A percentile compares a stretch with the other conserved stretches of the same genome.
Conservation (phyloP, 2,329 filamentous ascomycete species). For the Trichoderma oligosporum region DNA sequence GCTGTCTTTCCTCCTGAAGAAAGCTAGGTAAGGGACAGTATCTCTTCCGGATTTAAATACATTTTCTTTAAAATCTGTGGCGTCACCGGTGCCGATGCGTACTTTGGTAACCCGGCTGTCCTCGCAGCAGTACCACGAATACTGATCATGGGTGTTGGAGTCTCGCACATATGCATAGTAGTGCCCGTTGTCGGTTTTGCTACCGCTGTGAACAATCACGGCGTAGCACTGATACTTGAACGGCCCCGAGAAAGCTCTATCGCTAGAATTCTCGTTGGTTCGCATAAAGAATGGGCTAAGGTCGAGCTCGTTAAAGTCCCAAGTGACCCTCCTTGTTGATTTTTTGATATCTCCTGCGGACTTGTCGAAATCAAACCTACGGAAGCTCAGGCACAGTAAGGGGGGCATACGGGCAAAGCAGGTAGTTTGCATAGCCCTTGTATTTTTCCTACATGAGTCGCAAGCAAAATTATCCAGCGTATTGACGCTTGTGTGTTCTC, state of each 20-base stretch:
- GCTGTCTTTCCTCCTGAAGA: conserved; percentile 40
- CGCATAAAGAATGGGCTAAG: conserved; percentile 44
- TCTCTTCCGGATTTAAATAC: conserved; percentile 39
- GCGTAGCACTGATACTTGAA: conserved; percentile 84
- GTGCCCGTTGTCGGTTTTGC: conserved; percentile 67
- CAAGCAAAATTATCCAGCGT: conserved; percentile 67
- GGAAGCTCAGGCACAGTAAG: conserved; percentile 73
- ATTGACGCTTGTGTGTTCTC: conserved; percentile 66
- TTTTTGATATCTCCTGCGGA: conserved; percentile 49
- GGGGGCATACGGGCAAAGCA: conserved; percentile 75
- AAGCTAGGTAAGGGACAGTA: conserved; percentile 46
- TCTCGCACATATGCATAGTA: conserved; percentile 71
- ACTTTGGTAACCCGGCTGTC: conserved; percentile 42
- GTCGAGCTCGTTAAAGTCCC: conserved; percentile 68
- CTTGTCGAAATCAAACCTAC: conserved; percentile 47
- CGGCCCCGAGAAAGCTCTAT: conserved; percentile 47
- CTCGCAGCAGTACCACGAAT: conserved; percentile 49
- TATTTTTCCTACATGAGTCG: conserved; percentile 66
- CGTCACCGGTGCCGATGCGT: conserved; percentile 38
- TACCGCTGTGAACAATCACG: conserved; percentile 73
- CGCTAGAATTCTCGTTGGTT: conserved; percentile 35
- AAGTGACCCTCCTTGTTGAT: conserved; percentile 67
- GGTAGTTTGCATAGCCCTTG: conserved; percentile 65
- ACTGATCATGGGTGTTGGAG: conserved; percentile 42
- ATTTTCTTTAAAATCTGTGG: conserved; percentile 35